Conservation (phyloP, 2,329 filamentous ascomycete species). For the Metarhizium humberi region DNA sequence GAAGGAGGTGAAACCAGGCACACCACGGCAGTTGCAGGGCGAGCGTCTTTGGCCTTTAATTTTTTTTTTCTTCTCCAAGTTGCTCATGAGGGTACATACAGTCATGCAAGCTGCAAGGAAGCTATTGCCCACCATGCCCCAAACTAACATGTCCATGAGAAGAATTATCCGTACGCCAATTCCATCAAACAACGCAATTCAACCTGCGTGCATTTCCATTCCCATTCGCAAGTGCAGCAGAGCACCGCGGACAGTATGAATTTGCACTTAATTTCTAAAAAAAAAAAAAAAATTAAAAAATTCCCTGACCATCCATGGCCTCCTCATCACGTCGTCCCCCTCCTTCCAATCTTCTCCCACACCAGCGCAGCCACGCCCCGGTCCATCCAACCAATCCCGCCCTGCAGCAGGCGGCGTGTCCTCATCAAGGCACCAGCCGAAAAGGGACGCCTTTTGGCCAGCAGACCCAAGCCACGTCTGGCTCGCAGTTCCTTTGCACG, state of each 20-base stretch:
- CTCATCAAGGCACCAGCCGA: not conserved
- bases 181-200: too few relatives aligned
- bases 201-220: too few relatives aligned
- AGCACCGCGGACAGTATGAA: too few relatives aligned
- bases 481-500: not conserved
- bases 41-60: not conserved
- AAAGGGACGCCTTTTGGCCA: not conserved
- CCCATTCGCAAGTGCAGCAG: too few relatives aligned
- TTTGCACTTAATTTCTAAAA: too few relatives aligned
- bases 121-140: not conserved
- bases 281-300: too few relatives aligned
- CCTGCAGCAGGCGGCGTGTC: not conserved
- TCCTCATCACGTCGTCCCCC: not conserved
- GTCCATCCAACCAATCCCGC: not conserved
- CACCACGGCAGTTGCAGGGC: not conserved
- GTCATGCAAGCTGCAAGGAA: not conserved
- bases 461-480: constrained; percentile 2
- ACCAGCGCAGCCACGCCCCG: not conserved
- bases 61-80: not conserved
- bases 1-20: not conserved
- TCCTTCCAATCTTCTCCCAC: not conserved
- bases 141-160: too few relatives aligned
- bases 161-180: not conserved
- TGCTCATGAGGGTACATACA: too few relatives aligned
- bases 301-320: not conserved